A percentile compares a stretch with the other conserved stretches of the same genome.
phyloP scores from a whole-genome alignment of 2,329 filamentous ascomycete genomes.

The Xylaria sp. region DNA sequence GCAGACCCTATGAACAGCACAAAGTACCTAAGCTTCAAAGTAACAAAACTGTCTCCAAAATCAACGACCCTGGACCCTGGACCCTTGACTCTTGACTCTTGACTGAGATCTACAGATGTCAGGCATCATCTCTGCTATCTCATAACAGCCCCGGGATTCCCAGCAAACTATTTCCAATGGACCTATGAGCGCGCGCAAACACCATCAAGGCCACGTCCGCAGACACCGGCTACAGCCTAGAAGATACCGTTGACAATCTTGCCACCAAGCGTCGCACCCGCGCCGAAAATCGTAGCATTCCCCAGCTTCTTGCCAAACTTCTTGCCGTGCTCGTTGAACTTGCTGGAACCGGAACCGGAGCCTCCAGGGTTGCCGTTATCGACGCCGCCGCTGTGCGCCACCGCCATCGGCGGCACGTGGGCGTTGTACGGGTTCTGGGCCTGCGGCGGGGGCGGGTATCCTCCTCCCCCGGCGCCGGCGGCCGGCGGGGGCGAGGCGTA shows the following conservation, averaged over 20 bases:
- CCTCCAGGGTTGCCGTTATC: conserved; percentile 39
- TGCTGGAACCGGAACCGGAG: conserved; percentile 47
- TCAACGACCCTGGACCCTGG: no score
- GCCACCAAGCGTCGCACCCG: conserved; percentile 85
- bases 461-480: no score
- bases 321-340: conserved; percentile 78
- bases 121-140: no score
- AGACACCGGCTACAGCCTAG: conserved; percentile 57
- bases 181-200: no score
- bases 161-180: no score
- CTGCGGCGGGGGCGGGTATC: conserved; percentile 45
- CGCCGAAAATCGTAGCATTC: conserved; percentile 83
- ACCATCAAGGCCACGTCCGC: no score
- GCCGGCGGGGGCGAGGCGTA: conserved; percentile 34
- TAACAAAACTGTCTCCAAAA: no score
- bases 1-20: no score
- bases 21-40: no score
- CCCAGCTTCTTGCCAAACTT: conserved; percentile 97
- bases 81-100: no score
- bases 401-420: conserved; percentile 74
- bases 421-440: conserved; percentile 65
- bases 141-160: no score
- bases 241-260: conserved; percentile 93
- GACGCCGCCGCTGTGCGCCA: conserved; percentile 60
- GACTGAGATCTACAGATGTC: no score